Percentiles rank a stretch among this genome's conserved stretches.
Conservation (phyloP, 306 rosid species). For the Cicer yamashitae region DNA sequence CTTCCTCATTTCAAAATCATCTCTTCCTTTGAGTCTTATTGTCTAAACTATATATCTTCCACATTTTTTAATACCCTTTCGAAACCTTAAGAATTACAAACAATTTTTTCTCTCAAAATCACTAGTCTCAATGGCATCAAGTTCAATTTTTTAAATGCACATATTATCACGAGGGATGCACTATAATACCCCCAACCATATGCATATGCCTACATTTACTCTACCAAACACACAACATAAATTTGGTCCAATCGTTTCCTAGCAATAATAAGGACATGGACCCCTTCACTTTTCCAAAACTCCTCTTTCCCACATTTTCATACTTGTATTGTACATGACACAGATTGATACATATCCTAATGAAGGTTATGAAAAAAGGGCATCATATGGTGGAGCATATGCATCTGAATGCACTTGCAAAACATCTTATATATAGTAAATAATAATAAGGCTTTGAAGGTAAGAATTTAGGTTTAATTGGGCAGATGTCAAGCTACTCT, state of each 20-base stretch:
- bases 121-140: conserved; percentile 60
- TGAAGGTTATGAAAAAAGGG: neutral
- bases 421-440: neutral
- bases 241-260: conserved; percentile 38
- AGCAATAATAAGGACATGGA: conserved; percentile 35
- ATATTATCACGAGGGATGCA: conserved; percentile 5
- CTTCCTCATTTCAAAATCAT: conserved; percentile 48
- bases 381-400: neutral
- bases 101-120: neutral
- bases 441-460: neutral
- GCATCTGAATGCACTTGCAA: conserved; percentile 42
- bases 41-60: conserved; percentile 19
- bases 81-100: neutral
- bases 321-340: neutral
- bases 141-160: too few species aligned
- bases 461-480: conserved; percentile 36
- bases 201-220: conserved; percentile 1
- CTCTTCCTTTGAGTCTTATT: conserved; percentile 42
- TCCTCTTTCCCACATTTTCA: conserved; percentile 25
- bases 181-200: neutral
- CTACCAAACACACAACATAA: conserved; percentile 32
- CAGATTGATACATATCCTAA: neutral
- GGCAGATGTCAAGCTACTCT: neutral
- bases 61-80: neutral
- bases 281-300: conserved; percentile 31